Conservation (phyloP, 192 early-diverging fungal species). For the Coemansia sp. region DNA sequence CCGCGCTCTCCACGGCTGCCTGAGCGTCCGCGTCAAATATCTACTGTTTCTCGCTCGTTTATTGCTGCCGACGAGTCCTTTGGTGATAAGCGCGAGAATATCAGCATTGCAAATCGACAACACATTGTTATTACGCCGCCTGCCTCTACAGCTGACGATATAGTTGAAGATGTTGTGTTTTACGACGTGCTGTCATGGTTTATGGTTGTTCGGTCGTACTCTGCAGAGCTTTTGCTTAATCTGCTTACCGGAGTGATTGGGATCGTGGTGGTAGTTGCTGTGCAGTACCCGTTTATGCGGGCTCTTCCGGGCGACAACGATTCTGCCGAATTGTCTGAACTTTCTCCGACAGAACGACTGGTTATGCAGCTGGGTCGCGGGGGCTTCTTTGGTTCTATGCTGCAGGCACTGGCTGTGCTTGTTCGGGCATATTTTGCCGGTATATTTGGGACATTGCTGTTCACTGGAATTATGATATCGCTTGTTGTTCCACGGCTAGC, state of each 20-base stretch:
- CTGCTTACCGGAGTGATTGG: constrained; percentile 29
- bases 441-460: constrained; percentile 26
- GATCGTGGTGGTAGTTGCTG: constrained; percentile 18
- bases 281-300: constrained; percentile 43
- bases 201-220: constrained; percentile 51
- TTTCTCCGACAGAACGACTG: constrained; percentile 20
- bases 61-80: constrained; percentile 24
- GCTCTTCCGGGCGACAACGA: constrained; percentile 17
- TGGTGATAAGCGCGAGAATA: constrained; percentile 13
- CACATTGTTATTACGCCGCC: constrained; percentile 11
- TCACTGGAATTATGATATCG: constrained; percentile 31
- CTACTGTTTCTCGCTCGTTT: neutral
- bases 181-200: constrained; percentile 40
- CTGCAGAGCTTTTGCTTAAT: constrained; percentile 31
- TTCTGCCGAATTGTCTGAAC: neutral
- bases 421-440: constrained; percentile 23
- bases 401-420: constrained; percentile 18
- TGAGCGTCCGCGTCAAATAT: constrained; percentile 3
- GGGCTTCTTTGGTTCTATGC: constrained; percentile 35
- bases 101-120: constrained; percentile 6
- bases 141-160: neutral
- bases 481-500: constrained; percentile 43
- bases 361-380: constrained; percentile 45
- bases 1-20: constrained; percentile 43
- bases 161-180: constrained; percentile 35